Conservation (phyloP, 768 basidiomycete species). For the Kwoniella shandongensis region DNA sequence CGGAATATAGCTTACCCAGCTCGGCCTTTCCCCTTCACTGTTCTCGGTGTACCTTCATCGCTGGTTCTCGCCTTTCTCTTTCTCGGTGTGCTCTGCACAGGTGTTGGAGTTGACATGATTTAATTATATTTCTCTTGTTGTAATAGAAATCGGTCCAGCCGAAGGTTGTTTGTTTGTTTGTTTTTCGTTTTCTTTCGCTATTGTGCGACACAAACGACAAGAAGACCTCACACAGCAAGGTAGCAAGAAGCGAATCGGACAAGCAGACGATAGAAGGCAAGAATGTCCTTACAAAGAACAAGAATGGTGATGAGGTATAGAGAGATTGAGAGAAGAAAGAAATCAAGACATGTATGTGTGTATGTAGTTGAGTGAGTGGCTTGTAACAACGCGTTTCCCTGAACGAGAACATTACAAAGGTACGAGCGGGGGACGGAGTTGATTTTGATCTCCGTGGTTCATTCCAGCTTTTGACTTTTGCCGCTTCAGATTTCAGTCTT, state of each 20-base stretch:
- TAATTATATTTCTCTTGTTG: background rate
- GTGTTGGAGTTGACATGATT: conserved; percentile 10
- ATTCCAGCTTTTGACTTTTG: no score
- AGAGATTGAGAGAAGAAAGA: background rate
- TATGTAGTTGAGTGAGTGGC: background rate
- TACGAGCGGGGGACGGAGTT: no score
- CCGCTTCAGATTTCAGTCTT: no score
- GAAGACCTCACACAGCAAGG: conserved; percentile 7
- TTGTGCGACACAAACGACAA: background rate
- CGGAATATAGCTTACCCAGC: conserved; percentile 25
- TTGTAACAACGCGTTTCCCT: no score
- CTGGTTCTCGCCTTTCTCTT: conserved; percentile 29
- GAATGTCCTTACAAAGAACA: background rate
- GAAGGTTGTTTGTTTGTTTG: conserved; percentile 3
- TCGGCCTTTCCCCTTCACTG: conserved; percentile 16
- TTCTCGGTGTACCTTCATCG: conserved; percentile 11
- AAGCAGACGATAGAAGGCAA: background rate
- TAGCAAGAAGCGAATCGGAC: background rate
- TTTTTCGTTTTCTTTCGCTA: no score
- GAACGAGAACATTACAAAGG: no score
- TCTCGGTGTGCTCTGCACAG: conserved; percentile 28
- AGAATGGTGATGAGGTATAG: background rate
- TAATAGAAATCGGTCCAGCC: conserved; percentile 14
- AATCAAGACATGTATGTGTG: background rate
- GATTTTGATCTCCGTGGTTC: no score